Conservation (phyloP, 2,329 filamentous ascomycete species). For the Fusarium tricinctum region DNA sequence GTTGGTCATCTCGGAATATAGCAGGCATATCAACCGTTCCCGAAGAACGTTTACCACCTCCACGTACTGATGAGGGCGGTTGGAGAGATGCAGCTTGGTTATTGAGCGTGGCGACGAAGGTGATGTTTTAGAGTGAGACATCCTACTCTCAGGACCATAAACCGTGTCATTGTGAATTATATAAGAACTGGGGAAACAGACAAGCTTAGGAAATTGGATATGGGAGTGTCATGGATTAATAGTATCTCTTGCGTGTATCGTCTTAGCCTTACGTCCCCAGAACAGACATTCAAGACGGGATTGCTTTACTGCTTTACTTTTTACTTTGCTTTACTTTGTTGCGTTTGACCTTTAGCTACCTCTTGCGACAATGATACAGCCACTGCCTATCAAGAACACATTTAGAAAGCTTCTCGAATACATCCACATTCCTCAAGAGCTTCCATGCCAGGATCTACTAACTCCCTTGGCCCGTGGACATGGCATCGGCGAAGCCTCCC, state of each 20-base stretch:
- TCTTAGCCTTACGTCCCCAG: not conserved
- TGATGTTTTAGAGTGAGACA: constrained; percentile 63
- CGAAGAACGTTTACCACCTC: constrained; percentile 63
- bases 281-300: constrained; percentile 9
- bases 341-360: not conserved
- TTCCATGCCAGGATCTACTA: constrained; percentile 8
- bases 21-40: constrained; percentile 59
- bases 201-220: constrained; percentile 7
- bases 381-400: not conserved
- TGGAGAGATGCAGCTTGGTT: constrained; percentile 79
- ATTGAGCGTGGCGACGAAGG: constrained; percentile 73
- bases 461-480: constrained; percentile 1
- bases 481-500: constrained; percentile 4
- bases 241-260: constrained; percentile 18
- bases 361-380: not conserved
- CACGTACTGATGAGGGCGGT: constrained; percentile 68
- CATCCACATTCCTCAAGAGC: constrained; percentile 1
- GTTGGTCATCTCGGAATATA: constrained; percentile 55
- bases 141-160: constrained; percentile 3
- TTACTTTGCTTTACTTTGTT: not conserved
- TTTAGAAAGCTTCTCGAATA: constrained; percentile 3
- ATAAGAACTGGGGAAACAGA: constrained; percentile 6
- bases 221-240: constrained; percentile 27
- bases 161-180: constrained; percentile 16
- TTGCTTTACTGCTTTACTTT: not conserved